phyloP scores from a whole-genome alignment of 768 basidiomycete species.

The Aureoboletus auriporus region DNA sequence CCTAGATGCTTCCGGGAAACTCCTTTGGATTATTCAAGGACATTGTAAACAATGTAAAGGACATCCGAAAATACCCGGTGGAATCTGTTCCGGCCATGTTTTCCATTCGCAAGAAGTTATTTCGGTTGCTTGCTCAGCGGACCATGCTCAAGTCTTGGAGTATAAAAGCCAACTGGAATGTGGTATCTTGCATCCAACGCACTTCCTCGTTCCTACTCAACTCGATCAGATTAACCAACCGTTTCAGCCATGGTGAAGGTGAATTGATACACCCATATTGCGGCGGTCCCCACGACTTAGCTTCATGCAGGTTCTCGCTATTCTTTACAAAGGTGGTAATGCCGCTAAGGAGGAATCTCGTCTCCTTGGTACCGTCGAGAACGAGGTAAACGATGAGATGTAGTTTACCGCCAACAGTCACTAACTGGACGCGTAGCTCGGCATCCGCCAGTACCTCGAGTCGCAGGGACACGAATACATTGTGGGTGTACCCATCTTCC shows the following conservation, averaged over 20 bases:
- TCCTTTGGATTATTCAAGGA: neutral
- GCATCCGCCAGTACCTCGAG: conserved; percentile 51
- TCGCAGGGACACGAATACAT: conserved; percentile 71
- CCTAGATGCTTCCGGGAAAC: no score
- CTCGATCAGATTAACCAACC: neutral
- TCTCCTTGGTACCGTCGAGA: conserved; percentile 75
- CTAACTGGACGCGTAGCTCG: conserved; percentile 45
- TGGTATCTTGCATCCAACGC: neutral
- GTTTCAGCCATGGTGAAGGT: conserved; percentile 41
- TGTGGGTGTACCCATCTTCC: conserved; percentile 37
- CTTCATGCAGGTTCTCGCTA: conserved; percentile 45
- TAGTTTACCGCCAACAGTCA: conserved; percentile 34
- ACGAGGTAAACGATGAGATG: conserved; percentile 53
- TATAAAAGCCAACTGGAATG: conserved; percentile 17
- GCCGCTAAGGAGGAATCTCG: conserved; percentile 66
- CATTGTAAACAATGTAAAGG: neutral
- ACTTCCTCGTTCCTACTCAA: conserved; percentile 8
- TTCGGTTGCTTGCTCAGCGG: no score
- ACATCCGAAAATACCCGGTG: conserved; percentile 9
- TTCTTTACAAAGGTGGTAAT: conserved; percentile 64
- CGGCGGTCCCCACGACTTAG: neutral
- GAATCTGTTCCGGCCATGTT: no score
- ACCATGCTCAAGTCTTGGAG: neutral
- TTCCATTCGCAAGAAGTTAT: no score
- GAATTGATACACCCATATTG: neutral